These are phyloP conservation scores for Candida pseudocylindracea DNA, from an alignment of 1,139 yeast genomes.

Conservation along the genomic window DNA sequence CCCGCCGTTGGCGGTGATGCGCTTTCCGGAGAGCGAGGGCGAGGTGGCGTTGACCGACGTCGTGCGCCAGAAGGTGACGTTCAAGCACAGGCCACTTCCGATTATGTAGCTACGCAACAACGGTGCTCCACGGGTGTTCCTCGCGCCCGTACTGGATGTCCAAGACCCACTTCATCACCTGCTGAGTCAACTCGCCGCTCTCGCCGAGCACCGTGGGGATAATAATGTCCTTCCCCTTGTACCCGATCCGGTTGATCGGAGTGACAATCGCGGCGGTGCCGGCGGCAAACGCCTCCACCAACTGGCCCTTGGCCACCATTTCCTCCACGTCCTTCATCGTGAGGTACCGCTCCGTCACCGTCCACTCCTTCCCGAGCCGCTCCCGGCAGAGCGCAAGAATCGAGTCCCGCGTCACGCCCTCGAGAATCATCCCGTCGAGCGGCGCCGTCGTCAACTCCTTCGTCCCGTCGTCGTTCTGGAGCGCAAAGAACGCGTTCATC, in stretches of 20 bases:
- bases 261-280: conserved; percentile 97
- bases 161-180: conserved; percentile 65
- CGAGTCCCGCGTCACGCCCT: conserved; percentile 93
- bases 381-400: conserved; percentile 55
- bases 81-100: conserved; percentile 1
- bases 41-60: background rate
- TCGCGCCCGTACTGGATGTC: conserved; percentile 76
- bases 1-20: background rate
- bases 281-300: conserved; percentile 88
- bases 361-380: conserved; percentile 59
- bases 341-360: conserved; percentile 56
- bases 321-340: conserved; percentile 65
- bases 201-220: conserved; percentile 68
- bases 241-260: conserved; percentile 77
- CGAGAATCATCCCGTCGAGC: conserved; percentile 86
- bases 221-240: conserved; percentile 41
- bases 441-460: conserved; percentile 93
- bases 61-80: background rate
- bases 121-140: conserved; percentile 19
- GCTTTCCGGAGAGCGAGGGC: background rate
- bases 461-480: conserved; percentile 39
- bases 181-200: conserved; percentile 63
- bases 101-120: background rate
- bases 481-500: conserved; percentile 83
- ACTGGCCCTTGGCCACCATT: conserved; percentile 54